Evolutionary conservation across 2,329 filamentous ascomycete genomes (phyloP), one percentile per base, ranked within the genome.

Genomic region (Aspergillus phoenicis): DNA sequence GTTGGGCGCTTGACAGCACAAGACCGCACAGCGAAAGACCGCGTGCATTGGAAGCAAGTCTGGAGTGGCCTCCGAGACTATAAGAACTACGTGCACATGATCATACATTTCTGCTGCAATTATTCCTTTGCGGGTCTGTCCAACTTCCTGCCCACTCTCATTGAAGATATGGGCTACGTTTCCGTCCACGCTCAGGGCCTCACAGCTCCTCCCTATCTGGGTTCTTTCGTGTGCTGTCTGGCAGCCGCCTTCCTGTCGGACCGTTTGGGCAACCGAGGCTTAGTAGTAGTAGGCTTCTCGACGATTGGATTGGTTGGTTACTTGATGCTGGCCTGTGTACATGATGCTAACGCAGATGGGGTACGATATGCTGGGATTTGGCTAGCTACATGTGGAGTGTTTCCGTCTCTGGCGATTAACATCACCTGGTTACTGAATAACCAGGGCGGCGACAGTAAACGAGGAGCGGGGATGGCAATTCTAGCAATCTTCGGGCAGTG

Each of bases 1-100:
- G 79, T 85, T 20, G 80, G 81, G 20, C 78, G 84, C n/a, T 72
- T 86, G 2, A 52, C 54, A 8, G 57, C 52, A 7, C n/a, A 57
- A 22, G 57, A 59, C 38, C 61, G 61, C 28, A 74, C 71, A 1
- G 66, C 61, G 0, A 74, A 74, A 45, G 62, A 57, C 26, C 64
- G 64, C 22, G 24, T 75, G 10, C 67, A 68, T 60, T 71, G 71
- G 68, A 62, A 62, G n/a, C 77, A 80, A 53, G 65, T 78, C 1
- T 56, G 73, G 7, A 68, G 71, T 7, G 74, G 73, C 0, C 61
- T 80, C 8, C 51, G 62, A 2, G 78, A 80, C 60, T 75, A 77
- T 63, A 71, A 77, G 55, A 77, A 74, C 56, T 77, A 73, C 48
- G 52, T 74, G 5, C 75, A 78, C 59, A 69, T 71, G 41, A 39